phyloP scores from a whole-genome alignment of 2,329 filamentous ascomycete genomes.

The Penicillium sp. region DNA sequence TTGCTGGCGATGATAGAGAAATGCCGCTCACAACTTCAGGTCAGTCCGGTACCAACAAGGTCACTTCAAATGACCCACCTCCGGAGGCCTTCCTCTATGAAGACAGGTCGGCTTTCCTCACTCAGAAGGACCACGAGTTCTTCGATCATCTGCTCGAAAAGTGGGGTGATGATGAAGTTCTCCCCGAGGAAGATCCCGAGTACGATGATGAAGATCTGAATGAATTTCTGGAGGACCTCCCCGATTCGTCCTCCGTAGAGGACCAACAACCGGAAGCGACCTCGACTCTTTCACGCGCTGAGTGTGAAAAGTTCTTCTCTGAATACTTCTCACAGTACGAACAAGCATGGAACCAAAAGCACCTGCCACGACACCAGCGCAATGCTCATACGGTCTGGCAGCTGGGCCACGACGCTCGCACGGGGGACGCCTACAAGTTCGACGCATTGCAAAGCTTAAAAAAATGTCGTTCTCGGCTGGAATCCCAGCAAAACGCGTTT shows the following conservation, averaged over 20 bases:
- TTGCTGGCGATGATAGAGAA: not conserved
- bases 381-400: constrained; percentile 66
- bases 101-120: not conserved
- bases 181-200: constrained; percentile 58
- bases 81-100: not conserved
- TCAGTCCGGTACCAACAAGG: not conserved
- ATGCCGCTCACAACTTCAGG: not conserved
- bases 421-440: constrained; percentile 35
- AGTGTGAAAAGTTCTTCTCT: constrained; percentile 57
- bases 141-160: constrained; percentile 44
- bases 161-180: constrained; percentile 46
- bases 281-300: constrained; percentile 44
- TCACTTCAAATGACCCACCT: too few species aligned
- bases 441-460: constrained; percentile 22
- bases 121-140: constrained; percentile 4
- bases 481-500: constrained; percentile 54
- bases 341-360: constrained; percentile 59
- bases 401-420: constrained; percentile 48
- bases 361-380: constrained; percentile 56
- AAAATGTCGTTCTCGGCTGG: not conserved
- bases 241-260: constrained; percentile 5
- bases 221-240: constrained; percentile 61
- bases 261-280: constrained; percentile 19
- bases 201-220: constrained; percentile 61
- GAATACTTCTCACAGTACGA: constrained; percentile 55